Percentiles rank a stretch among this genome's conserved stretches.
Evolutionary conservation across 768 basidiomycete genomes (phyloP).

Genomic region (Podaxis sp.): DNA sequence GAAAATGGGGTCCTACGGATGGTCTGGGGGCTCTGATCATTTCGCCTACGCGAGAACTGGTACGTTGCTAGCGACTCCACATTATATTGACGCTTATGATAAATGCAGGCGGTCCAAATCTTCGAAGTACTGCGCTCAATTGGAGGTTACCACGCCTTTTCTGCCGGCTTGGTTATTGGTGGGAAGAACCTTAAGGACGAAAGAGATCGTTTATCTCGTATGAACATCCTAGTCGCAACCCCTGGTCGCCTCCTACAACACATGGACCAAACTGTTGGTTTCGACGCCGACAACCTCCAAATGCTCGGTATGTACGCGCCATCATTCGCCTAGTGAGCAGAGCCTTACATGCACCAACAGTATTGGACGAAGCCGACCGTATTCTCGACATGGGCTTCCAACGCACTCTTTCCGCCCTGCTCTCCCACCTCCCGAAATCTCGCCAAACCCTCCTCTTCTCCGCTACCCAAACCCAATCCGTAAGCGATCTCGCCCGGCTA

Average conservation of each 20-base stretch:
- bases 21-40: conserved; percentile 91
- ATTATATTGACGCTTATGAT: neutral
- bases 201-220: conserved; percentile 79
- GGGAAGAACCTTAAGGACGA: conserved; percentile 96
- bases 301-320: conserved; percentile 63
- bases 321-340: neutral
- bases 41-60: conserved; percentile 91
- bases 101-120: conserved; percentile 87
- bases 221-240: conserved; percentile 99
- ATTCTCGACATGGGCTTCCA: conserved; percentile 97
- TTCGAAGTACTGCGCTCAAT: conserved; percentile 95
- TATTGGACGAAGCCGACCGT: conserved; percentile 95
- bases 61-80: conserved; percentile 35
- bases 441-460: conserved; percentile 97
- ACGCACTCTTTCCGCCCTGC: conserved; percentile 82
- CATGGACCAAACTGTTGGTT: conserved; percentile 97
- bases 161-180: conserved; percentile 93
- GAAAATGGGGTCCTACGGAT: conserved; percentile 94
- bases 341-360: conserved; percentile 36
- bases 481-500: conserved; percentile 85
- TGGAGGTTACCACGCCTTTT: conserved; percentile 88
- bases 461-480: conserved; percentile 92
- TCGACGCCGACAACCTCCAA: conserved; percentile 90
- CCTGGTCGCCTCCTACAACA: conserved; percentile 95
- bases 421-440: conserved; percentile 87